These are phyloP conservation scores for Achaetomiella virescens DNA, from an alignment of 495 filamentous ascomycete genomes.

Conservation along the genomic window DNA sequence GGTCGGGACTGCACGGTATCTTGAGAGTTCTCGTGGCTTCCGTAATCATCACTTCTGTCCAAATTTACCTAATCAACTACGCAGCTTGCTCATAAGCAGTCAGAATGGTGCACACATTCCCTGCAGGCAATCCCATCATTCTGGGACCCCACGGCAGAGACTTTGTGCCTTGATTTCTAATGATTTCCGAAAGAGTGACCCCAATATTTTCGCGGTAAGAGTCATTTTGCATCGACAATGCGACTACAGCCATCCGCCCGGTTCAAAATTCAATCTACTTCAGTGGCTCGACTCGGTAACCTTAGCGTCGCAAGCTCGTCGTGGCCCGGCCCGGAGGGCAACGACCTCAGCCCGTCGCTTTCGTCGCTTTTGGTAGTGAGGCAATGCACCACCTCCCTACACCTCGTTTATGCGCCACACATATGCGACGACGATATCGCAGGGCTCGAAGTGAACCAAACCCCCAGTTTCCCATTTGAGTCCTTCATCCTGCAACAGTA, in stretches of 20 bases:
- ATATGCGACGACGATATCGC: not conserved
- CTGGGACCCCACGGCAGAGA: not conserved
- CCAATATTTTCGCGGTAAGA: constrained; percentile 1
- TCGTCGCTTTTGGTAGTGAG: not conserved
- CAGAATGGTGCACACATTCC: constrained; percentile 1
- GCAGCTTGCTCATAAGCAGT: not conserved
- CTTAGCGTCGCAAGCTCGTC: constrained; percentile 1
- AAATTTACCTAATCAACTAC: constrained; percentile 5
- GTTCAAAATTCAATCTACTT: not conserved
- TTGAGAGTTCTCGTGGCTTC: not conserved
- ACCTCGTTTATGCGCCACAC: constrained; percentile 7
- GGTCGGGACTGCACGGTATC: not conserved
- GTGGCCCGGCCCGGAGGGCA: no score
- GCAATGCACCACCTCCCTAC: not conserved
- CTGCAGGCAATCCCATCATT: constrained; percentile 1
- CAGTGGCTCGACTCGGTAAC: not conserved
- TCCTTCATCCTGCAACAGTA: not conserved
- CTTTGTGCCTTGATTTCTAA: constrained; percentile 5
- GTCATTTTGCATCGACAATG: constrained; percentile 4
- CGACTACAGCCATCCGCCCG: not conserved
- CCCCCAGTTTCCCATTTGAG: not conserved
- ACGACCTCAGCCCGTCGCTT: not conserved
- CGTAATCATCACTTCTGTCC: not conserved
- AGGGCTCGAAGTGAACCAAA: not conserved
- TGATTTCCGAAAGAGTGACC: not conserved